These are phyloP conservation scores for Fonsecaea nubica DNA, from an alignment of 2,329 filamentous ascomycete genomes.

Conservation along the genomic window DNA sequence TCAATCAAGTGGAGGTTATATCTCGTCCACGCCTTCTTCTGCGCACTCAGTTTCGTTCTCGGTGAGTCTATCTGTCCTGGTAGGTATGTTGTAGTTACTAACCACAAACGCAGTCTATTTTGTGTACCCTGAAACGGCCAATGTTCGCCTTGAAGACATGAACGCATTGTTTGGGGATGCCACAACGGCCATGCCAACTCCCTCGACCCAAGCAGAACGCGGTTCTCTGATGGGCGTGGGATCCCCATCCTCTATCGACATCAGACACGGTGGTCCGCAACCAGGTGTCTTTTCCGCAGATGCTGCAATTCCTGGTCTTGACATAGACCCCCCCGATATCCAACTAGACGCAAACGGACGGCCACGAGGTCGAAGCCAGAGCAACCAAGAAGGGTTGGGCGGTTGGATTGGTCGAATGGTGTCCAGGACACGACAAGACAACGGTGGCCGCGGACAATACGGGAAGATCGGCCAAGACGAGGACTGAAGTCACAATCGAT, in stretches of 20 bases:
- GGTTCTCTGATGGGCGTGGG: conserved; percentile 79
- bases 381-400: conserved; percentile 63
- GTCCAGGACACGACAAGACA: conserved; percentile 35
- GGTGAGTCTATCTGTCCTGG: conserved; percentile 66
- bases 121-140: conserved; percentile 95
- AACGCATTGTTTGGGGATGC: conserved; percentile 92
- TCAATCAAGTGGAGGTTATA: conserved; percentile 94
- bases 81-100: not conserved
- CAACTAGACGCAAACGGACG: conserved; percentile 58
- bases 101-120: conserved; percentile 76
- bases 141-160: conserved; percentile 96
- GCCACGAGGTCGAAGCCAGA: conserved; percentile 47
- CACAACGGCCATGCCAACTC: conserved; percentile 80
- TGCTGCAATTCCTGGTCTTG: conserved; percentile 76
- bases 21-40: conserved; percentile 95
- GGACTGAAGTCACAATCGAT: conserved; percentile 23
- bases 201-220: conserved; percentile 76
- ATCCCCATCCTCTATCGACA: conserved; percentile 80
- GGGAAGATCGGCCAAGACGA: conserved; percentile 39
- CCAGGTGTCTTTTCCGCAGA: conserved; percentile 61
- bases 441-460: conserved; percentile 37
- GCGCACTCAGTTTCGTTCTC: conserved; percentile 90
- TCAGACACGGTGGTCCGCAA: conserved; percentile 40
- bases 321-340: conserved; percentile 78
- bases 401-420: conserved; percentile 75